Evolutionary conservation across 2,329 filamentous ascomycete species (phyloP).

Genomic region (Bimuria novae-zelandiae): DNA sequence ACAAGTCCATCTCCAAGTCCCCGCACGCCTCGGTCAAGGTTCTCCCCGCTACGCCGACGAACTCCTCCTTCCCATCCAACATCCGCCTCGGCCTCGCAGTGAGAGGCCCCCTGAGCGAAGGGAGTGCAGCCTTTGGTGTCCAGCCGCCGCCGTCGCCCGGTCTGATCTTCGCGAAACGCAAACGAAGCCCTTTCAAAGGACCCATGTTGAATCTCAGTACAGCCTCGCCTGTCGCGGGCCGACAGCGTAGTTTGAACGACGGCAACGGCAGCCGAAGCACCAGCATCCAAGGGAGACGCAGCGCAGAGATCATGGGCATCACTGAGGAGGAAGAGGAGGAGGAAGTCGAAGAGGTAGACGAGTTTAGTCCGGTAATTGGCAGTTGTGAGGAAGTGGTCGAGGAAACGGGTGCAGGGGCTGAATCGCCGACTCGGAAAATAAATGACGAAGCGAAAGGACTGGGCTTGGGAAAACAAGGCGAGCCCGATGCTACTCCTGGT

Average conservation of each 20-base stretch:
- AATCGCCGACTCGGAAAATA: no score
- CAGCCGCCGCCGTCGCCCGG: constrained; percentile 65
- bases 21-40: constrained; percentile 91
- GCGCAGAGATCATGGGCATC: constrained; percentile 73
- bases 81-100: constrained; percentile 69
- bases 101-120: constrained; percentile 58
- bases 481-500: not conserved
- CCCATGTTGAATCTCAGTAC: constrained; percentile 62
- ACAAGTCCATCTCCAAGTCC: constrained; percentile 72
- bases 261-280: constrained; percentile 44
- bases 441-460: not conserved
- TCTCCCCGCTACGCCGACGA: constrained; percentile 84
- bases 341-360: constrained; percentile 61
- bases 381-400: constrained; percentile 38
- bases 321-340: constrained; percentile 49
- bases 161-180: constrained; percentile 79
- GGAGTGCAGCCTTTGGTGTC: constrained; percentile 52
- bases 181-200: constrained; percentile 81
- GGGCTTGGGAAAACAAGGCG: not conserved
- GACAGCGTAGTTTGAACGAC: not conserved
- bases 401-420: constrained; percentile 7
- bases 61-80: constrained; percentile 75
- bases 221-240: constrained; percentile 26
- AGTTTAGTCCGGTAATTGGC: constrained; percentile 57
- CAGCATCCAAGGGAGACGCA: constrained; percentile 69